These are phyloP conservation scores for Debaryomyces prosopidis DNA, from an alignment of 805 yeast genomes.

Conservation along the genomic window DNA sequence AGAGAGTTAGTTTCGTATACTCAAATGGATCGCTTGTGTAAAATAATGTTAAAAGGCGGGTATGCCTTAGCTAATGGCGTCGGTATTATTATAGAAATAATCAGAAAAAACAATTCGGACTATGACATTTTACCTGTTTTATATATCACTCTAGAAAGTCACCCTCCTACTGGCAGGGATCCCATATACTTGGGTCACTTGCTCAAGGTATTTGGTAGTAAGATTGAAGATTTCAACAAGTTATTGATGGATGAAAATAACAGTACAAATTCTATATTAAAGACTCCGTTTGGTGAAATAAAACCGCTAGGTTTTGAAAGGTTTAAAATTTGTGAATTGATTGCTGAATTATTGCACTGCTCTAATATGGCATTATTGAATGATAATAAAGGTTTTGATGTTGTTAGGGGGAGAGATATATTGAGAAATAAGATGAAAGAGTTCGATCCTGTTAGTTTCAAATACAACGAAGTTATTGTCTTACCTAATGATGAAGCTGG, in stretches of 20 bases:
- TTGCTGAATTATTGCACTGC: constrained; percentile 48
- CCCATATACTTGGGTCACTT: constrained; percentile 48
- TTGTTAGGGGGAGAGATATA: constrained; percentile 39
- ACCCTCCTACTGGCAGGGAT: constrained; percentile 49
- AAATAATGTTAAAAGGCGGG: constrained; percentile 46
- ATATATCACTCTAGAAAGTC: constrained; percentile 45
- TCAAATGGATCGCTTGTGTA: constrained; percentile 35
- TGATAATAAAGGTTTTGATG: constrained; percentile 44
- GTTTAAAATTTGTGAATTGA: constrained; percentile 46
- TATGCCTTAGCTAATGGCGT: constrained; percentile 49
- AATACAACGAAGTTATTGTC: constrained; percentile 44
- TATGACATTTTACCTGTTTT: constrained; percentile 46
- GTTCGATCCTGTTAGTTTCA: constrained; percentile 45
- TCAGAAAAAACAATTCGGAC: constrained; percentile 46
- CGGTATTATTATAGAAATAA: constrained; percentile 48
- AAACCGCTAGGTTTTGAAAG: constrained; percentile 48
- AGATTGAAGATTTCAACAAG: constrained; percentile 36
- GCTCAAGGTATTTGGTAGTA: constrained; percentile 38
- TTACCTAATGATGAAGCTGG: constrained; percentile 24
- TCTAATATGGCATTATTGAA: constrained; percentile 48
- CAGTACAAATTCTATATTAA: constrained; percentile 11
- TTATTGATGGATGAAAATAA: constrained; percentile 27
- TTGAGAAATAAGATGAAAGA: constrained; percentile 41
- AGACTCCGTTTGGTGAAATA: constrained; percentile 37
- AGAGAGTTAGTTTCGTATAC: constrained; percentile 42